Conservation (phyloP, 129 eudicot genomes). For the Ambrosia trifida region DNA sequence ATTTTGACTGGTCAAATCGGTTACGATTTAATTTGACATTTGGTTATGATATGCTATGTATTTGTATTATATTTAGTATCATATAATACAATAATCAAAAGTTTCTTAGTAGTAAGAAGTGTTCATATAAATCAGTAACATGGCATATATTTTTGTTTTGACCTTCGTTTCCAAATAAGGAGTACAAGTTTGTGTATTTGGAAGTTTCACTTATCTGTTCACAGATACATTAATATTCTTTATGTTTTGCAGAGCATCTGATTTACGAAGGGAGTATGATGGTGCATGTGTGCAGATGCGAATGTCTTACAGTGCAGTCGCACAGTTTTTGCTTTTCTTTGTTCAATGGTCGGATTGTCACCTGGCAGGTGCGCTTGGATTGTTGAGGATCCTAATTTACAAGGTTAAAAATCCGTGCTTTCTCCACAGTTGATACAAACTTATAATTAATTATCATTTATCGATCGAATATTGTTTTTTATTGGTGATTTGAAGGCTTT, state of each 20-base stretch:
- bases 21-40: too few species aligned
- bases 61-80: background rate
- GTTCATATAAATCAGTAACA: background rate
- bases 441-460: background rate
- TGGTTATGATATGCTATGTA: background rate
- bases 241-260: slow-evolving; percentile 60
- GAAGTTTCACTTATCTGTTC: background rate
- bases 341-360: slow-evolving; percentile 93
- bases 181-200: background rate
- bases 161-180: background rate
- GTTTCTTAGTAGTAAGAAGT: background rate
- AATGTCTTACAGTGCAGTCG: slow-evolving; percentile 81
- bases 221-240: background rate
- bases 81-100: background rate
- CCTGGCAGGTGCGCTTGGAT: slow-evolving; percentile 88
- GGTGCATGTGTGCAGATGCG: slow-evolving; percentile 88
- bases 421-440: background rate
- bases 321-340: slow-evolving; percentile 78
- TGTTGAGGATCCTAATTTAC: slow-evolving; percentile 74
- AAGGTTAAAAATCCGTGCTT: slow-evolving; percentile 44
- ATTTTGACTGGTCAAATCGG: background rate
- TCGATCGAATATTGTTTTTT: background rate
- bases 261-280: slow-evolving; percentile 73
- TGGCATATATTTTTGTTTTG: slow-evolving; percentile 8
- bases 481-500: background rate